These are phyloP conservation scores for Myochromella boudieri DNA, from an alignment of 768 basidiomycete genomes.

Conservation along the genomic window DNA sequence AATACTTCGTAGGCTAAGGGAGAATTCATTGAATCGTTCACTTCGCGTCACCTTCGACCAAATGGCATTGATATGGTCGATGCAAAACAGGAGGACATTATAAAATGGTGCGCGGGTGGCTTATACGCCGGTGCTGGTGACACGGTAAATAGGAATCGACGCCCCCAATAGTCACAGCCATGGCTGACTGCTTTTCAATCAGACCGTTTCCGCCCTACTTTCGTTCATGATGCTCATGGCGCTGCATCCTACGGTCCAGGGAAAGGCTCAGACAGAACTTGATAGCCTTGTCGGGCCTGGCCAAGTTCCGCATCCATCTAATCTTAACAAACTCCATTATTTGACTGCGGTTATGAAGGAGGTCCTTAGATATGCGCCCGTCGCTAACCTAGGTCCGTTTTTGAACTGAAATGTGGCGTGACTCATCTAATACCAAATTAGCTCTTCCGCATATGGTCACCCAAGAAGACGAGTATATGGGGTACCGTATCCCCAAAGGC, in stretches of 20 bases:
- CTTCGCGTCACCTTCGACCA: slow-evolving; percentile 35
- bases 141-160: slow-evolving; percentile 29
- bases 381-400: slow-evolving; percentile 37
- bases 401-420: neutral
- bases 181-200: slow-evolving; percentile 4
- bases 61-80: slow-evolving; percentile 20
- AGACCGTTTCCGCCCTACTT: slow-evolving; percentile 49
- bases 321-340: slow-evolving; percentile 29
- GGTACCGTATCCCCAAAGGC: slow-evolving; percentile 44
- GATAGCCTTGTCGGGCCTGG: slow-evolving; percentile 31
- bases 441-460: slow-evolving; percentile 41
- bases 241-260: slow-evolving; percentile 41
- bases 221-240: slow-evolving; percentile 52
- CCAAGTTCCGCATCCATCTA: slow-evolving; percentile 31
- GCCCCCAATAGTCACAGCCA: neutral
- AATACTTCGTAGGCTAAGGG: slow-evolving; percentile 28
- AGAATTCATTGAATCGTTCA: slow-evolving; percentile 40
- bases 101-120: slow-evolving; percentile 51
- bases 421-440: slow-evolving; percentile 10
- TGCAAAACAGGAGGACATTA: slow-evolving; percentile 40
- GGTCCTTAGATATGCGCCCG: slow-evolving; percentile 38
- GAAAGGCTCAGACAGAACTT: slow-evolving; percentile 39
- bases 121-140: slow-evolving; percentile 48
- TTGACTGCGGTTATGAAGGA: slow-evolving; percentile 39
- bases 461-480: slow-evolving; percentile 45